phyloP scores from a whole-genome alignment of 176 grass and related monocot species.

The Dendrocalamus sinicus region DNA sequence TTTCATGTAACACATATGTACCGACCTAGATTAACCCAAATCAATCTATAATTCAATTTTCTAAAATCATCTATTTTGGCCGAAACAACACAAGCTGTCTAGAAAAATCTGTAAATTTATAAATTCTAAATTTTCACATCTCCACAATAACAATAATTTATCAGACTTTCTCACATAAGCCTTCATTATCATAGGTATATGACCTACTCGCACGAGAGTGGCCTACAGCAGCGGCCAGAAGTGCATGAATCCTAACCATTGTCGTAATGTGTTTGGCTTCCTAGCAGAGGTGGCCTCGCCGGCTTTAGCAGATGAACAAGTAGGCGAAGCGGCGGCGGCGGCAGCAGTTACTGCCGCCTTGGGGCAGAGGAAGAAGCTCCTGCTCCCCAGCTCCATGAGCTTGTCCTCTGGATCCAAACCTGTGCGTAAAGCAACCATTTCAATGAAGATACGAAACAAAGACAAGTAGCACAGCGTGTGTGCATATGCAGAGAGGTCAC shows the following conservation, averaged over 20 bases:
- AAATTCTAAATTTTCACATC: no score
- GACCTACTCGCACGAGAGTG: background rate
- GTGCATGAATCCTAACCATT: slow-evolving; percentile 52
- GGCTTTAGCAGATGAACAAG: slow-evolving; percentile 32
- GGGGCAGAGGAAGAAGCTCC: slow-evolving; percentile 86
- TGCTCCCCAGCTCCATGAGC: slow-evolving; percentile 60
- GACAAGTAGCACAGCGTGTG: background rate
- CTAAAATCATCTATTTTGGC: no score
- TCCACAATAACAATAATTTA: no score
- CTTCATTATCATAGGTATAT: background rate
- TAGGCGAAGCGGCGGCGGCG: background rate
- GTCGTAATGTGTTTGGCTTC: background rate
- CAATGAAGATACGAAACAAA: background rate
- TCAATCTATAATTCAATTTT: no score
- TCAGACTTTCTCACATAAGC: no score
- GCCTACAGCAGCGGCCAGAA: slow-evolving; percentile 45
- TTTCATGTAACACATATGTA: no score
- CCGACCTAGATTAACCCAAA: no score
- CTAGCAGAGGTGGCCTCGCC: background rate
- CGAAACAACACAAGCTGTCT: no score
- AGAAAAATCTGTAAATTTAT: no score
- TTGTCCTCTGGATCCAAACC: slow-evolving; percentile 68
- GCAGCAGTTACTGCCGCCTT: slow-evolving; percentile 34
- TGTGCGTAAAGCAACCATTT: slow-evolving; percentile 22
- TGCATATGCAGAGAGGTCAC: slow-evolving; percentile 5